phyloP scores from a whole-genome alignment of 805 yeast genomes.

The Saccharomycopsis amapae region DNA sequence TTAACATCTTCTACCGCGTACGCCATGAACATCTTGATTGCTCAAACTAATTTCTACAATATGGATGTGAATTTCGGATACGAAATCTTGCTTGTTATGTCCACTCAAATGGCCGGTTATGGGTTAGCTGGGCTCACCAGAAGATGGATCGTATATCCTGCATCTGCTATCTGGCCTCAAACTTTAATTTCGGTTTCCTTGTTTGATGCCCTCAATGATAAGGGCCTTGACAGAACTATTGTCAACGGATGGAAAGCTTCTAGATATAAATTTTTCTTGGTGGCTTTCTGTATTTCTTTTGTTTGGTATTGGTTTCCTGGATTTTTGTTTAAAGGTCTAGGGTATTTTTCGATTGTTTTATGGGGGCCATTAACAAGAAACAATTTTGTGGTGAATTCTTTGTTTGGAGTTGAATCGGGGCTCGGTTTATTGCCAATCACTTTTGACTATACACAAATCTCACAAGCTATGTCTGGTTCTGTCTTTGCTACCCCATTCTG shows the following conservation, averaged over 20 bases:
- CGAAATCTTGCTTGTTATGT: constrained; percentile 41
- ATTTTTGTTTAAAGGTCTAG: constrained; percentile 48
- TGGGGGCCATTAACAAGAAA: constrained; percentile 31
- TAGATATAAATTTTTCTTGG: constrained; percentile 41
- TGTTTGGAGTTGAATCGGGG: constrained; percentile 55
- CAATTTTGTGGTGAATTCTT: constrained; percentile 50
- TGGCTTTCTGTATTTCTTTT: constrained; percentile 34
- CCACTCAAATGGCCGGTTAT: constrained; percentile 60
- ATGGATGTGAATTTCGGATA: constrained; percentile 45
- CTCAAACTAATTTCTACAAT: constrained; percentile 43
- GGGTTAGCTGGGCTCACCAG: constrained; percentile 59
- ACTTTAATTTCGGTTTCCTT: constrained; percentile 53
- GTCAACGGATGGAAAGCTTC: constrained; percentile 59
- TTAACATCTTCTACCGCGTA: constrained; percentile 46
- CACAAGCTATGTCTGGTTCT: constrained; percentile 42
- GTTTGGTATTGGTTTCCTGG: constrained; percentile 58
- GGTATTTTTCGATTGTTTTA: constrained; percentile 44
- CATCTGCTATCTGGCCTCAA: constrained; percentile 66
- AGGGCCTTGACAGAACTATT: constrained; percentile 30
- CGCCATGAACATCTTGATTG: constrained; percentile 49
- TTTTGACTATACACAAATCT: constrained; percentile 53
- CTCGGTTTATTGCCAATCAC: constrained; percentile 49
- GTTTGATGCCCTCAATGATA: constrained; percentile 43
- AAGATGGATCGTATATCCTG: constrained; percentile 53
- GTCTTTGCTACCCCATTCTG: constrained; percentile 58